These are phyloP conservation scores for Leptosphaerulina australis DNA, from an alignment of 2,329 filamentous ascomycete genomes.

Conservation along the genomic window DNA sequence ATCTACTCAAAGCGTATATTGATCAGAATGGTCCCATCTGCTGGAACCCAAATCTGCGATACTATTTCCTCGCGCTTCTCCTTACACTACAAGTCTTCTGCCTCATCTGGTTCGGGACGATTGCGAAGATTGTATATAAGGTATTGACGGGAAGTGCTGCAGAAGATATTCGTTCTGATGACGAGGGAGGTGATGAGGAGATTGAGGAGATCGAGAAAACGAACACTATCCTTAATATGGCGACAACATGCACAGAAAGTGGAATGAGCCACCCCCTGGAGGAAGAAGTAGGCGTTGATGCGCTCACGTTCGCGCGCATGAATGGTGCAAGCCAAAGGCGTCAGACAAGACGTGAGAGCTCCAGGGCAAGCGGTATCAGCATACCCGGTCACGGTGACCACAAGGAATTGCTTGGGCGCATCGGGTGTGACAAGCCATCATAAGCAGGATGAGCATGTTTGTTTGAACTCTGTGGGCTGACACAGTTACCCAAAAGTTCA, in stretches of 20 bases:
- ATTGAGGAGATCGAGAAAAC: slow-evolving; percentile 47
- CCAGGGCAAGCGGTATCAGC: slow-evolving; percentile 58
- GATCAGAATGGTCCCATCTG: slow-evolving; percentile 76
- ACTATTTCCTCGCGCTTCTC: slow-evolving; percentile 77
- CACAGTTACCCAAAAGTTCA: slow-evolving; percentile 10
- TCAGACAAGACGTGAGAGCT: slow-evolving; percentile 60
- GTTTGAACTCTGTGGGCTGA: too few relatives aligned
- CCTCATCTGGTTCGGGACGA: slow-evolving; percentile 88
- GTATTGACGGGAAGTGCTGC: slow-evolving; percentile 78
- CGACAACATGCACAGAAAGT: slow-evolving; percentile 39
- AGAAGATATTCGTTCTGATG: slow-evolving; percentile 87
- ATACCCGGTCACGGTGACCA: slow-evolving; percentile 74
- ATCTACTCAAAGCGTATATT: slow-evolving; percentile 76
- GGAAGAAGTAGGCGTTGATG: slow-evolving; percentile 76
- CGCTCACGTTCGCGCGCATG: slow-evolving; percentile 65
- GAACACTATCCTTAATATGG: slow-evolving; percentile 29
- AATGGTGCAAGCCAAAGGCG: slow-evolving; percentile 54
- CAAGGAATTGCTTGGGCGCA: slow-evolving; percentile 80
- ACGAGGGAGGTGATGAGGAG: slow-evolving; percentile 71
- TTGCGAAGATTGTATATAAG: slow-evolving; percentile 78
- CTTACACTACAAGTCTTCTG: slow-evolving; percentile 80
- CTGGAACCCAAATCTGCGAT: slow-evolving; percentile 76
- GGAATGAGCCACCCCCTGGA: slow-evolving; percentile 60
- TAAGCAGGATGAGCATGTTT: too few relatives aligned
- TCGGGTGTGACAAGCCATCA: slow-evolving; percentile 76